Conservation (phyloP, 495 filamentous ascomycete genomes). For the Bryoglossum gracile region DNA sequence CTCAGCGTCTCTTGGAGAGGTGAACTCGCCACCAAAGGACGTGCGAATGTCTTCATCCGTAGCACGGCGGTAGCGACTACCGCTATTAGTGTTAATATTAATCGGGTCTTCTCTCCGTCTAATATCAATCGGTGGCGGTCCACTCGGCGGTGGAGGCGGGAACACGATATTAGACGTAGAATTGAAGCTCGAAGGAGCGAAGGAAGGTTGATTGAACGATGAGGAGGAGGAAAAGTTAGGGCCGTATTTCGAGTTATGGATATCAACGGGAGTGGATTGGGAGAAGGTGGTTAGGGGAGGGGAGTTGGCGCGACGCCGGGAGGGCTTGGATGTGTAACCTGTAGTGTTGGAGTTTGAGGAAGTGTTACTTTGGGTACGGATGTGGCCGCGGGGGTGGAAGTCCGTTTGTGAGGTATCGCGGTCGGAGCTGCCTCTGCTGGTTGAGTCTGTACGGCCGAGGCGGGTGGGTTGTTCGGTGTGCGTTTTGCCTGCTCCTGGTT, state of each 20-base stretch:
- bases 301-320: conserved; percentile 11
- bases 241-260: conserved; percentile 13
- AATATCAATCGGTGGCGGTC: conserved; percentile 18
- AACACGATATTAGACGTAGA: conserved; percentile 11
- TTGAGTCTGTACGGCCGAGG: conserved; percentile 16
- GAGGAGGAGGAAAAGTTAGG: conserved; percentile 13
- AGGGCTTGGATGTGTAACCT: conserved; percentile 6
- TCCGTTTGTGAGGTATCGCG: background rate
- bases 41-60: conserved; percentile 16
- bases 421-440: conserved; percentile 2
- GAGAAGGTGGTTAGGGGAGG: conserved; percentile 20
- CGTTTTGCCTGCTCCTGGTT: conserved; percentile 19
- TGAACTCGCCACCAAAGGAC: conserved; percentile 17
- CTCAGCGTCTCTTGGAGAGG: conserved; percentile 23
- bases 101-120: background rate
- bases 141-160: conserved; percentile 16
- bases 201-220: conserved; percentile 9
- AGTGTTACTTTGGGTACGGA: conserved; percentile 17
- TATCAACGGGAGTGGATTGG: conserved; percentile 19
- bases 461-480: conserved; percentile 7
- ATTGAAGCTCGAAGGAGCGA: conserved; percentile 13
- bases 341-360: conserved; percentile 10
- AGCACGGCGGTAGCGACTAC: conserved; percentile 1
- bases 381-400: background rate
- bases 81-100: no score